Percentiles rank a stretch among this genome's conserved stretches.
Evolutionary conservation across 2,329 filamentous ascomycete genomes (phyloP).

Genomic region (Trichoderma cornu-damae): DNA sequence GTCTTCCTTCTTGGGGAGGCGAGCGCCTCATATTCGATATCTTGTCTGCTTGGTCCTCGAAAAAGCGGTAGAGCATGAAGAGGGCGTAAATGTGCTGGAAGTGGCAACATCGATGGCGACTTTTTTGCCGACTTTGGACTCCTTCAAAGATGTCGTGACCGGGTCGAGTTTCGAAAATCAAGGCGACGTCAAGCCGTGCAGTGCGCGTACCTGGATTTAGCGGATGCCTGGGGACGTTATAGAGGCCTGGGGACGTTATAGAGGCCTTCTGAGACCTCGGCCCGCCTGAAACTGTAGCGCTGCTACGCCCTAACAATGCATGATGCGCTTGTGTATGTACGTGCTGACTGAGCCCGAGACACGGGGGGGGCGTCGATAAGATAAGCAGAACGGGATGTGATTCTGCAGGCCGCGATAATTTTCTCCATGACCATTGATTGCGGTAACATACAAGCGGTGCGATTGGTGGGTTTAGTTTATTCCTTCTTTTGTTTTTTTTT

Average conservation of each 20-base stretch:
- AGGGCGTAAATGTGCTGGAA: background rate
- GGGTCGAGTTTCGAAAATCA: background rate
- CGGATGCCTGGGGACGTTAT: background rate
- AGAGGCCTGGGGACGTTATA: background rate
- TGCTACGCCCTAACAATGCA: too few species aligned
- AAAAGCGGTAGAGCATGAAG: background rate
- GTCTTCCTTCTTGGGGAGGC: slow-evolving; percentile 4
- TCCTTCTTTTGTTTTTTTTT: background rate
- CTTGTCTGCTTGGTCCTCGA: slow-evolving; percentile 7
- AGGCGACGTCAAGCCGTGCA: slow-evolving; percentile 5
- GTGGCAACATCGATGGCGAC: background rate
- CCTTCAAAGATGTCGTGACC: background rate
- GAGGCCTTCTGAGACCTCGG: background rate
- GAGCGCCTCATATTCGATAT: slow-evolving; percentile 18
- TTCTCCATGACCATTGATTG: background rate
- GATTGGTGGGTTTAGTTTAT: background rate
- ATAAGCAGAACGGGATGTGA: slow-evolving; percentile 3
- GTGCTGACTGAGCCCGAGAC: too few species aligned
- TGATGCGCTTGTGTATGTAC: too few species aligned
- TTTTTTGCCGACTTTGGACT: background rate
- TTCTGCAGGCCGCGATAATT: slow-evolving; percentile 7
- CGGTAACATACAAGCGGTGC: background rate
- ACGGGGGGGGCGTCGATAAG: slow-evolving; percentile 14
- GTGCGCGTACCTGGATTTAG: background rate
- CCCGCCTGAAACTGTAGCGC: background rate